These are phyloP conservation scores for Ammopiptanthus mongolicus DNA, from an alignment of 306 rosid species.

Conservation along the genomic window DNA sequence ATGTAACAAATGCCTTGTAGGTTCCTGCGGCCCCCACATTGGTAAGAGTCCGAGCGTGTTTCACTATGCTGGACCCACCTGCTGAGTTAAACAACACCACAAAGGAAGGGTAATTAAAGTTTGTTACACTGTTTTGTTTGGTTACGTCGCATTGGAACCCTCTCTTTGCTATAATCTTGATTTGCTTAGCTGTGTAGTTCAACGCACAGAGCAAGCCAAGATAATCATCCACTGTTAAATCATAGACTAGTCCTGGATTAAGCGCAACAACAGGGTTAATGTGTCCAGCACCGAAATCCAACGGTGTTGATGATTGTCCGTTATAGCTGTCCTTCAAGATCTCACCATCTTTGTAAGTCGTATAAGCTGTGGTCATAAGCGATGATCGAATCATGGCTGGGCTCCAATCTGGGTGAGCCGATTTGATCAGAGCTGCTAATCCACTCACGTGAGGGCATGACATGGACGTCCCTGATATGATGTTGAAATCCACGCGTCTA, in stretches of 20 bases:
- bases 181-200: conserved; percentile 38
- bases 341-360: conserved; percentile 40
- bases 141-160: conserved; percentile 39
- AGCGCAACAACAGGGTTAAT: conserved; percentile 63
- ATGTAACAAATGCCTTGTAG: conserved; percentile 33
- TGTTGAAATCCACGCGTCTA: conserved; percentile 75
- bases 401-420: conserved; percentile 70
- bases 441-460: conserved; percentile 91
- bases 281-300: conserved; percentile 70
- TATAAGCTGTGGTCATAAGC: conserved; percentile 77
- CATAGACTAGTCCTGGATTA: conserved; percentile 79
- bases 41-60: conserved; percentile 58
- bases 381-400: conserved; percentile 77
- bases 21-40: conserved; percentile 61
- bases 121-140: conserved; percentile 42
- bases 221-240: conserved; percentile 55
- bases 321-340: conserved; percentile 41
- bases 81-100: conserved; percentile 36
- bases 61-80: background rate
- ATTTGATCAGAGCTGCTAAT: conserved; percentile 58
- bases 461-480: conserved; percentile 87
- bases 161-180: conserved; percentile 39
- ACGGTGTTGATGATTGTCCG: conserved; percentile 56
- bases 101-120: conserved; percentile 73
- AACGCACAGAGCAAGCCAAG: conserved; percentile 63